These are phyloP conservation scores for Agrocybe chaxingu DNA, from an alignment of 768 basidiomycete genomes.

Conservation along the genomic window DNA sequence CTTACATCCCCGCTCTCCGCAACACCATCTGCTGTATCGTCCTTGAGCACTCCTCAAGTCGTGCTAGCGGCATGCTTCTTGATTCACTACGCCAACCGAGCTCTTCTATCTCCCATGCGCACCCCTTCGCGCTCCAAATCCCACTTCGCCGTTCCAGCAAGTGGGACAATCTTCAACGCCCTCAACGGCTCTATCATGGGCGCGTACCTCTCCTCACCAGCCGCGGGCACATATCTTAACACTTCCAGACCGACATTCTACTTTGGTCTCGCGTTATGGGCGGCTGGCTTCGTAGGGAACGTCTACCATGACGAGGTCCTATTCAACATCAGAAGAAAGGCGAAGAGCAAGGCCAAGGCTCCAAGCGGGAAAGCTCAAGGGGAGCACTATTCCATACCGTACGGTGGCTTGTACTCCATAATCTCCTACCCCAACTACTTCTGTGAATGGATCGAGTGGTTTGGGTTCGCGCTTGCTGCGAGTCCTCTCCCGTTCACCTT, in stretches of 20 bases:
- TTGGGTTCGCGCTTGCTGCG: conserved; percentile 80
- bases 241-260: conserved; percentile 50
- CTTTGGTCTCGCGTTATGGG: conserved; percentile 65
- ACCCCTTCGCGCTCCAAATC: conserved; percentile 77
- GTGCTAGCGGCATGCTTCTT: conserved; percentile 61
- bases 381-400: conserved; percentile 77
- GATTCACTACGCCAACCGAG: conserved; percentile 81
- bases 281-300: conserved; percentile 72
- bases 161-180: conserved; percentile 62
- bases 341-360: conserved; percentile 36
- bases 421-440: conserved; percentile 93
- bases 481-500: conserved; percentile 40
- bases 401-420: conserved; percentile 70
- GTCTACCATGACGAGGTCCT: conserved; percentile 89
- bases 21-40: conserved; percentile 23
- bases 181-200: conserved; percentile 72
- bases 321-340: conserved; percentile 72
- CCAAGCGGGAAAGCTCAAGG: conserved; percentile 12
- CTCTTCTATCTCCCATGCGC: conserved; percentile 74
- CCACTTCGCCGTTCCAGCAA: conserved; percentile 61
- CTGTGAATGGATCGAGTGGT: conserved; percentile 95
- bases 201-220: conserved; percentile 61
- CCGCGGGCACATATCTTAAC: conserved; percentile 41
- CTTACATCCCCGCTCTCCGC: conserved; percentile 45
- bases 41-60: conserved; percentile 37